Base-by-base conservation (phyloP, 2,329 filamentous ascomycete genomes). In the Ustilaginoidea virens region DNA sequence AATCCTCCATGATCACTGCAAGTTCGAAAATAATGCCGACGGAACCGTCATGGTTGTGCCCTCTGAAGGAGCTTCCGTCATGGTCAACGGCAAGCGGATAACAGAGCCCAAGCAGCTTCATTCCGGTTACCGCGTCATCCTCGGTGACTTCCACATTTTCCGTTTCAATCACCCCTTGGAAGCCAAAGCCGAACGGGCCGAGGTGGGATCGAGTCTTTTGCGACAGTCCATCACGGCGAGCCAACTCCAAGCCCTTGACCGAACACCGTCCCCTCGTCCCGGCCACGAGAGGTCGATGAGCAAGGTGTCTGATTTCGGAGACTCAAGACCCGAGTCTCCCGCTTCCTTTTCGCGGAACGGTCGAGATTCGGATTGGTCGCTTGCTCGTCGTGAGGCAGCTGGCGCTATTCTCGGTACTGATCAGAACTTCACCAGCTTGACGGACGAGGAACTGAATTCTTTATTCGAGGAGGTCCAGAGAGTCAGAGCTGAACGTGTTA, bases 131-230 rank as follows among this genome's bases (percentile, higher is more conserved):
- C 79, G 90, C 36, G 80, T 98, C 30, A 98, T 98, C 37, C 63
- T 98, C 7, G 90, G 90, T 23, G 90, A 98, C 52, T 98, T 98
- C 43, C 90, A 98, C 51, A 98, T 98, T 36, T 96, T 98, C 57
- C 69, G 90, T 32, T 98, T 98, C 61, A 98, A 96, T 45, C 86
- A 98, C 48, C 90, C 90, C 1, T 79, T 93, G 63, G 90, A 98
- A 56, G 90, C 90, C 17, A 75, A 82, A 33, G 87, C 86, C 3
- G 90, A 98, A 55, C 66, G 90, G 31, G 86, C 83, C 9, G 83
- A 93, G 45, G 81, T 50, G 7, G 47, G 80, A 37, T 74, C 83
- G 46, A 93, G 82, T 46, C 60, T 92, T 13, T 61, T 98, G 33
- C 77, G 87, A 25, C 87, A 96, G 46, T 92, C 86, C 2, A 58